These are phyloP conservation scores for Solanum pinnatisectum DNA, from an alignment of 257 asterid genomes.

Conservation along the genomic window DNA sequence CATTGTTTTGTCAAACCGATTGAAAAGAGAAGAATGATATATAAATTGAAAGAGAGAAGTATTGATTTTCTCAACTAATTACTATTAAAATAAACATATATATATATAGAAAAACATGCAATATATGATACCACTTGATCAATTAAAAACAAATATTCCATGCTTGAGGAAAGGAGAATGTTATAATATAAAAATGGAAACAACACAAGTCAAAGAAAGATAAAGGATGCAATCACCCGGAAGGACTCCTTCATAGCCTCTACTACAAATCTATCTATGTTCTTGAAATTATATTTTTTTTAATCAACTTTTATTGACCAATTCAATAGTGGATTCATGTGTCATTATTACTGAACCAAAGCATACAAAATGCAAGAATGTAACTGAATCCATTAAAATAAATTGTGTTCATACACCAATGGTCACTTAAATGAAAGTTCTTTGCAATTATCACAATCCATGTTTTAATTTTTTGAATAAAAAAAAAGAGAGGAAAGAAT, in stretches of 20 bases:
- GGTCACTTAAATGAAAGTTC: constrained; percentile 37
- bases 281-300: neutral
- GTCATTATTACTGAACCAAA: constrained; percentile 27
- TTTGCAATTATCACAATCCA: constrained; percentile 23
- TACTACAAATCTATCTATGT: constrained; percentile 45
- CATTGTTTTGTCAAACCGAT: too few relatives aligned
- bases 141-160: constrained; percentile 27
- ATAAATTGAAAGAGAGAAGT: neutral
- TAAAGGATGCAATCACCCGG: constrained; percentile 64
- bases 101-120: constrained; percentile 2
- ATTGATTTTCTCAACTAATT: neutral
- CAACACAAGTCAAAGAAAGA: constrained; percentile 51
- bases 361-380: neutral
- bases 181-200: neutral
- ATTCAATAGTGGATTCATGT: constrained; percentile 47
- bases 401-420: constrained; percentile 8
- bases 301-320: constrained; percentile 42
- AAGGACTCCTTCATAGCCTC: constrained; percentile 22
- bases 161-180: constrained; percentile 31
- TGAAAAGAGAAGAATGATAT: neutral
- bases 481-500: neutral
- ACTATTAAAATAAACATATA: neutral
- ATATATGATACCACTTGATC: constrained; percentile 27
- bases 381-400: neutral
- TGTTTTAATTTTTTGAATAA: neutral